phyloP scores from a whole-genome alignment of 1,139 yeast genomes.

The Hemisphaericaspora lyxosophila region DNA sequence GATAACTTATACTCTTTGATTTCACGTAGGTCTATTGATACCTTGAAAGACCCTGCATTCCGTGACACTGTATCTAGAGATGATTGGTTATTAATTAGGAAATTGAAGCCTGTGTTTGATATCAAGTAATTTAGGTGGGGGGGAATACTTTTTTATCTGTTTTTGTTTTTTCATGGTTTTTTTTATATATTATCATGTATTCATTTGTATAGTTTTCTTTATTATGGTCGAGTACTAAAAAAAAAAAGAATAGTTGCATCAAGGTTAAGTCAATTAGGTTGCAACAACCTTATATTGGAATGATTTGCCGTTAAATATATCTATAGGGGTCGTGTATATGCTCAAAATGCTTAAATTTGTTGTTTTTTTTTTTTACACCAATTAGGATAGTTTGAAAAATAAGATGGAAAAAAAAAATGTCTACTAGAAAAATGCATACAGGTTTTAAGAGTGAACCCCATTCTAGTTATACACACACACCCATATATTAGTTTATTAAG shows the following conservation, averaged over 20 bases:
- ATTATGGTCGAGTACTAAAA: constrained; percentile 2
- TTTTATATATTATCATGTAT: neutral
- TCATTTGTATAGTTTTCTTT: neutral
- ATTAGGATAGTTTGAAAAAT: constrained; percentile 2
- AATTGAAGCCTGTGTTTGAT: constrained; percentile 83
- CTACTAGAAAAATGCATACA: no score
- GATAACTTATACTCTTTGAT: constrained; percentile 87
- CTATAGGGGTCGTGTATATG: no score
- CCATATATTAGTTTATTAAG: constrained; percentile 1
- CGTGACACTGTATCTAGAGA: constrained; percentile 91
- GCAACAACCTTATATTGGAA: no score
- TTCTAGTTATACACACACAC: neutral
- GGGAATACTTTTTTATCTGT: neutral
- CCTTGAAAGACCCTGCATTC: constrained; percentile 97
- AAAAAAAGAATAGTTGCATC: neutral
- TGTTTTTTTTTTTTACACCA: no score
- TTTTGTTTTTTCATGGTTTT: neutral
- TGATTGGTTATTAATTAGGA: constrained; percentile 90
- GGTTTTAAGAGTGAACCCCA: no score
- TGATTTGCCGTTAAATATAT: no score
- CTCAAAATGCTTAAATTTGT: no score
- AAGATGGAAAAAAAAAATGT: constrained; percentile 2
- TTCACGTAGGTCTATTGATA: constrained; percentile 86
- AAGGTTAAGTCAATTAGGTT: no score
- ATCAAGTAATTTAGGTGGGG: constrained; percentile 40